Evolutionary conservation across 2,329 filamentous ascomycete genomes (phyloP).

Genomic region (Biscogniauxia marginata): DNA sequence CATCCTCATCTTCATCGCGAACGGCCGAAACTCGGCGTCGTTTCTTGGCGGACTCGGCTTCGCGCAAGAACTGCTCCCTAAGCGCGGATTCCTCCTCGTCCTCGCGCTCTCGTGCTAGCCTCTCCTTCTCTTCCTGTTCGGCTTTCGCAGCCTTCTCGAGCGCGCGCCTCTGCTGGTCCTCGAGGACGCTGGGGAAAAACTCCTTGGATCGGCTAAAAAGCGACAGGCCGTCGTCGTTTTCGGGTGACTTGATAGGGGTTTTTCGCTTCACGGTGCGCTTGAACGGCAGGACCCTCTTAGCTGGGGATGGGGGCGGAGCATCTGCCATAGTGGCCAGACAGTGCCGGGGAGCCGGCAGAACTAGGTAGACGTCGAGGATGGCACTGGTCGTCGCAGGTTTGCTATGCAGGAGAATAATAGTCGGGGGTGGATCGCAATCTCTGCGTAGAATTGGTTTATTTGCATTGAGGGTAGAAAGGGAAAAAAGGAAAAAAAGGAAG

Average conservation of each 20-base stretch:
- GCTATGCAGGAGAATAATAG: no score
- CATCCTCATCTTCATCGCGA: conserved; percentile 10
- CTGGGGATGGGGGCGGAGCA: conserved; percentile 21
- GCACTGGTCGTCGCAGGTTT: background rate
- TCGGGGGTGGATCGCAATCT: no score
- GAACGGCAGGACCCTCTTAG: conserved; percentile 46
- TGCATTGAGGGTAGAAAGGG: no score
- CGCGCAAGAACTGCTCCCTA: conserved; percentile 6
- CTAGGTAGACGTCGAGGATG: background rate
- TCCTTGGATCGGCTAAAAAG: conserved; percentile 52
- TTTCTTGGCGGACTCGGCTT: conserved; percentile 21
- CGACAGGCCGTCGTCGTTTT: conserved; percentile 39
- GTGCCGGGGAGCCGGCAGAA: background rate
- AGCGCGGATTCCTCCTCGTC: conserved; percentile 10
- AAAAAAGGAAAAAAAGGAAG: no score
- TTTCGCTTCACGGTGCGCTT: conserved; percentile 46
- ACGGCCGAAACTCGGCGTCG: conserved; percentile 16
- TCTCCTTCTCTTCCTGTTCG: conserved; percentile 25
- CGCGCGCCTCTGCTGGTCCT: conserved; percentile 36
- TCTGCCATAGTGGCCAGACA: conserved; percentile 32
- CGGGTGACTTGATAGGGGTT: conserved; percentile 26
- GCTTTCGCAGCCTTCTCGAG: conserved; percentile 25
- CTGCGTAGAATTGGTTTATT: no score
- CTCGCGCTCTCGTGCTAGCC: conserved; percentile 16
- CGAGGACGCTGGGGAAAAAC: conserved; percentile 45